Percentiles rank a stretch among this genome's conserved stretches.
Evolutionary conservation across 1,284 basidiomycete species (phyloP).

Genomic region (Boletus austroedulis): DNA sequence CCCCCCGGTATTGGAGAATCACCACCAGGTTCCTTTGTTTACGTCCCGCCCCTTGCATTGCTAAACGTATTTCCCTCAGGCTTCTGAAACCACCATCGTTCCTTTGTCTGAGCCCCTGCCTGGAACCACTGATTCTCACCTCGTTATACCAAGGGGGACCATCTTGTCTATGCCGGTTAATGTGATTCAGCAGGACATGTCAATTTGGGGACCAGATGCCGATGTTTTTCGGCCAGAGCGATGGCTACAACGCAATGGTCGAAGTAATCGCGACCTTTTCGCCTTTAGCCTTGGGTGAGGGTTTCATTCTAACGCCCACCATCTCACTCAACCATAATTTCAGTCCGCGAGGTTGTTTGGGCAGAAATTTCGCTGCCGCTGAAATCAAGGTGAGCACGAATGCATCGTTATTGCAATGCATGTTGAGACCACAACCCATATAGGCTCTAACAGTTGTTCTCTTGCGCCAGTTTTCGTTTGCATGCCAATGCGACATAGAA

Average conservation of each 20-base stretch:
- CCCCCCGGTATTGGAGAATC: slow-evolving; percentile 57
- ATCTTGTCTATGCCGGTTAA: slow-evolving; percentile 54
- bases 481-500: slow-evolving; percentile 49
- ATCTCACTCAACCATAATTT: slow-evolving; percentile 7
- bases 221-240: slow-evolving; percentile 54
- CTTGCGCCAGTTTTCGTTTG: slow-evolving; percentile 51
- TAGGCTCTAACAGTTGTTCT: slow-evolving; percentile 49
- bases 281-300: slow-evolving; percentile 56
- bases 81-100: slow-evolving; percentile 45
- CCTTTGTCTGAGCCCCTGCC: slow-evolving; percentile 51
- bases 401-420: neutral
- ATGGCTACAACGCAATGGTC: slow-evolving; percentile 46
- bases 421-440: slow-evolving; percentile 7
- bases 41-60: neutral
- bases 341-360: slow-evolving; percentile 56
- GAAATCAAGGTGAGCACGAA: slow-evolving; percentile 50
- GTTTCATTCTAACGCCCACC: neutral
- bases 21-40: slow-evolving; percentile 47
- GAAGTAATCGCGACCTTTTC: slow-evolving; percentile 45
- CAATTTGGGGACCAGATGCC: slow-evolving; percentile 57
- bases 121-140: slow-evolving; percentile 39
- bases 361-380: slow-evolving; percentile 50
- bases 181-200: slow-evolving; percentile 51
- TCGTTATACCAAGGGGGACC: slow-evolving; percentile 55
- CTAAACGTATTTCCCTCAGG: slow-evolving; percentile 33